Evolutionary conservation across 768 basidiomycete species (phyloP), one percentile per base, ranked within the genome.

Genomic region (Tulasnella sp.): DNA sequence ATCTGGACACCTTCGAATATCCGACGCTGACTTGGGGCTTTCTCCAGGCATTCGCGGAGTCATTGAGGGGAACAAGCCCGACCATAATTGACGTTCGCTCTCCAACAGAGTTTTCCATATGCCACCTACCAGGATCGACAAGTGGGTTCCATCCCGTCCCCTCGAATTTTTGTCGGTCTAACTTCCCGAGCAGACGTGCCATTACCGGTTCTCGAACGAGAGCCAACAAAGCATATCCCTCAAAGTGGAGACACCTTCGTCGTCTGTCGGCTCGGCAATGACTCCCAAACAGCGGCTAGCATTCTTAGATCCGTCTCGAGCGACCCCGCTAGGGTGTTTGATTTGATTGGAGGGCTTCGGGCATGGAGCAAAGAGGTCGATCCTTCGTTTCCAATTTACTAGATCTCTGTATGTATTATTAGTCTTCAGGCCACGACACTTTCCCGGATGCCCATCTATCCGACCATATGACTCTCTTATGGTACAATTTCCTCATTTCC

Each of bases 381-480:
- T 84, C 85, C 86, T 39, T 82, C 82, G 29, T 96, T 98, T 83
- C 96, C 96, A 39, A 83, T 93, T 18, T 98, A 98, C 83, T 96
- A 75, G 26, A 29, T 13, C 29, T 67, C 57, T 23, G 11, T 67
- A 15, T 35, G 26, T 29, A 67, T 67, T 44, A 20, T 35, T 61
- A 83, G 79, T 85, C 84, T 73, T 94, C 93, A 80, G 90, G 87
- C 95, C 96, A 98, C 39, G 88, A 87, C 9, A 98, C 95, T 81
- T 94, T 91, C 2, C 93, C 94, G 44, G 89, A 87, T 0, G 90
- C 86, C 95, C 96, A 98, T 81, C 91, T 87, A 82, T 95, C 93
- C 23, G 90, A 90, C 93, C 94, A 98, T 83, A 97, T 91, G 2
- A 91, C 91, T 23, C 96, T 88, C 84, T 97, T 98, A 83, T 99